These are phyloP conservation scores for Triangularia verruculosa DNA, from an alignment of 2,329 filamentous ascomycete genomes.

Conservation along the genomic window DNA sequence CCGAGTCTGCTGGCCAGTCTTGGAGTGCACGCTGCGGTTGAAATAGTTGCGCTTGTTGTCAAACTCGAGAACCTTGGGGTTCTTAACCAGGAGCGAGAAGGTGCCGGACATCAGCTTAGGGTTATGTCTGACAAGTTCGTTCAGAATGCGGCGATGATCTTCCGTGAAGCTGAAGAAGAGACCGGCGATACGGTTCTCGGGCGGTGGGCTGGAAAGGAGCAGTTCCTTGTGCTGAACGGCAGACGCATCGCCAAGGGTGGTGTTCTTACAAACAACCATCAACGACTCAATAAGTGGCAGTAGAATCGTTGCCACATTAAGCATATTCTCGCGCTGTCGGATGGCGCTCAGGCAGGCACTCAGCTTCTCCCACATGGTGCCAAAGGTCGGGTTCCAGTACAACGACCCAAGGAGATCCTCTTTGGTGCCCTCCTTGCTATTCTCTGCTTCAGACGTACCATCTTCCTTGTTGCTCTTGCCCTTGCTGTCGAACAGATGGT, in stretches of 20 bases:
- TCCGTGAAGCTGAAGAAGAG: conserved; percentile 98
- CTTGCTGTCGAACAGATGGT: conserved; percentile 90
- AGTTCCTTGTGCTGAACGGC: conserved; percentile 60
- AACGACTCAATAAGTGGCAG: conserved; percentile 91
- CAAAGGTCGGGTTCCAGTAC: conserved; percentile 89
- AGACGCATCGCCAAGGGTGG: conserved; percentile 68
- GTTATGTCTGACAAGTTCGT: conserved; percentile 94
- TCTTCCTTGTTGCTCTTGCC: conserved; percentile 52
- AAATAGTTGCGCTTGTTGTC: conserved; percentile 99
- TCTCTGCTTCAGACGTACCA: conserved; percentile 41
- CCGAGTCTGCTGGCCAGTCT: conserved; percentile 65
- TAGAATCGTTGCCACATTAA: conserved; percentile 94
- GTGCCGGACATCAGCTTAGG: conserved; percentile 98
- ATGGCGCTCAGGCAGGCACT: conserved; percentile 87
- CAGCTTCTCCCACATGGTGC: conserved; percentile 85
- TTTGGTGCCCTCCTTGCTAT: conserved; percentile 59
- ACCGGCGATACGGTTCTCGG: conserved; percentile 78
- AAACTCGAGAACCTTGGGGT: conserved; percentile 97
- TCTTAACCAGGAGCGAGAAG: conserved; percentile 93
- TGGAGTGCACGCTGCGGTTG: conserved; percentile 80
- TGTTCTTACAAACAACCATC: conserved; percentile 99
- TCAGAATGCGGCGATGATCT: conserved; percentile 94
- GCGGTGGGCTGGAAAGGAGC: conserved; percentile 69
- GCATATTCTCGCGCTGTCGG: conserved; percentile 87
- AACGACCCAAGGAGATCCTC: conserved; percentile 82